Base-by-base conservation (phyloP, 495 filamentous ascomycete species). In the Daldinia decipiens region DNA sequence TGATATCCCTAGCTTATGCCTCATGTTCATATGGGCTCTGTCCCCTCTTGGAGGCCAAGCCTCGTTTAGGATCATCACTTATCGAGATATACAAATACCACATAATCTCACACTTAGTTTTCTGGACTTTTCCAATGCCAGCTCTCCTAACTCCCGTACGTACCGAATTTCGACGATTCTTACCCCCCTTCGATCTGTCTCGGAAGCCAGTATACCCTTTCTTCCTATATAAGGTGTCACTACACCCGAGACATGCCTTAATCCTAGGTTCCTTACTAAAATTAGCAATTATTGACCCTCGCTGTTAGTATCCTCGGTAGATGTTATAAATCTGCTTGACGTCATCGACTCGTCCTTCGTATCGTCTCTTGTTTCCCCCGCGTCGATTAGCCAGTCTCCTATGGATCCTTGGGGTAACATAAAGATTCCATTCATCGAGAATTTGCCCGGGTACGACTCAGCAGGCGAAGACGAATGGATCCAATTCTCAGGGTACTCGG, bases 31-130 rank as follows among this genome's bases (percentile, higher is more conserved):
- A 21, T 58, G 55, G 55, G 15, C 55, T 19, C 34, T 58, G 13
- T 58, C 55, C 7, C 54, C 54, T 15, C 54, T 57, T 26, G 54
- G 54, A 8, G 54, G 54, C 9, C 54, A 57, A 32, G 54, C 54
- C 31, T 57, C 54, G 17, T 38, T 57, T 32, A 39, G 54, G 34
- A 32, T 57, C 13, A 40, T 38, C 15, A 36, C 17, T 9, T 57
- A 40, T 15, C 54, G 34, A 12, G 54, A 57, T 19, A 21, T 57
- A 19, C 54, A 17, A 8, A 39, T 39, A 15, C 11, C 29, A 7
- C 5, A 39, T n/a, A 57, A 32, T 21, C 54, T 38, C 8, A 21
- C 29, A 24, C n/a, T 57, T 36, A 21, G 32, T 9, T 57, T 38
- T 39, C 7, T 57, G 11, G 54, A 57, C 32, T 57, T 38, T 39